Conservation (phyloP, 2,329 filamentous ascomycete genomes). For the Fusarium devonianum region DNA sequence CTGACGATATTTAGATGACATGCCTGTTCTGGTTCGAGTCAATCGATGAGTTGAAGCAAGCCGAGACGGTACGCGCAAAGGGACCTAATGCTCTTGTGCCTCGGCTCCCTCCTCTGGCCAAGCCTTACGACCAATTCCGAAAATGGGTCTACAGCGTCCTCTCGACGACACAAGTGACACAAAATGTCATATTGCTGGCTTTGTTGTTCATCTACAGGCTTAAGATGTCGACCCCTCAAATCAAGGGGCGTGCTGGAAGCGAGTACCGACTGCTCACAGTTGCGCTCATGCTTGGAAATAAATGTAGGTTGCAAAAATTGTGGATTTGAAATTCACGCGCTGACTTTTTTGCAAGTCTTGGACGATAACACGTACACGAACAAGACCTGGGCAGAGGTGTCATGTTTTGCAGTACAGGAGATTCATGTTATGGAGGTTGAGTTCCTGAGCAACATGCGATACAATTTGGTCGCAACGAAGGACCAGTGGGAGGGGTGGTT, state of each 20-base stretch:
- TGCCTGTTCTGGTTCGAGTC: slow-evolving; percentile 98
- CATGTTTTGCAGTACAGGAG: slow-evolving; percentile 89
- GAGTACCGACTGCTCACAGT: slow-evolving; percentile 93
- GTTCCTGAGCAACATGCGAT: slow-evolving; percentile 97
- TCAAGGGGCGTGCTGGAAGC: slow-evolving; percentile 90
- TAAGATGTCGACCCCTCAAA: slow-evolving; percentile 86
- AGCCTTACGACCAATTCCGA: slow-evolving; percentile 80
- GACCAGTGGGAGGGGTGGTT: slow-evolving; percentile 91
- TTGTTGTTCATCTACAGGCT: slow-evolving; percentile 92
- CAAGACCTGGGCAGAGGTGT: slow-evolving; percentile 99
- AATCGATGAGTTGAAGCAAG: slow-evolving; percentile 76
- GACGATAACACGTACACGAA: slow-evolving; percentile 99
- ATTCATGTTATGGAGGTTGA: slow-evolving; percentile 99
- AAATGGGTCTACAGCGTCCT: slow-evolving; percentile 95
- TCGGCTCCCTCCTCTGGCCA: slow-evolving; percentile 73
- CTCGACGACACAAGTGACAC: slow-evolving; percentile 93
- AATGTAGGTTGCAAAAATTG: slow-evolving; percentile 67
- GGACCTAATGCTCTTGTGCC: slow-evolving; percentile 52
- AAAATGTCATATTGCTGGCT: slow-evolving; percentile 91
- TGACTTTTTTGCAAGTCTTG: slow-evolving; percentile 64
- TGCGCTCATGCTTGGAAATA: slow-evolving; percentile 96
- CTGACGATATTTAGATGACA: slow-evolving; percentile 71
- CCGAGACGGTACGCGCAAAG: slow-evolving; percentile 65
- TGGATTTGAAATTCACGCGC: slow-evolving; percentile 7
- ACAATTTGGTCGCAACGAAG: slow-evolving; percentile 86